Conservation (phyloP, 73 alveolate genomes). For the Paramecium sexaurelia region DNA sequence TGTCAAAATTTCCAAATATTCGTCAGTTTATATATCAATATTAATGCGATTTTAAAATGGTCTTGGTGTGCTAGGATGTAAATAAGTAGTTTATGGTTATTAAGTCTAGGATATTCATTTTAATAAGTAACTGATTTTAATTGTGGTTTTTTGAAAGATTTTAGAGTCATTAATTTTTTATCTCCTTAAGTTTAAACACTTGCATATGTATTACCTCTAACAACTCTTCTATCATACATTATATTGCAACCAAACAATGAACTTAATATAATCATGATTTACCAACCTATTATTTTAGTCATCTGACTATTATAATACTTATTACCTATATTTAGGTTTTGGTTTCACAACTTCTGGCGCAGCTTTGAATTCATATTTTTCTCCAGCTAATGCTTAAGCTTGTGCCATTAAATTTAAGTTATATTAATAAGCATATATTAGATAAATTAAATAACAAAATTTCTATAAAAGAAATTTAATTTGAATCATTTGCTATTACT, state of each 20-base stretch:
- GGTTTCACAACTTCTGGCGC: constrained; percentile 65
- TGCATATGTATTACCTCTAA: constrained; percentile 96
- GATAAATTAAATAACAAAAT: not conserved
- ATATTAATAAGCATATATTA: not conserved
- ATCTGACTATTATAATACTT: constrained; percentile 1
- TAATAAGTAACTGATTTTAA: constrained; percentile 57
- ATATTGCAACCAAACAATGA: constrained; percentile 71
- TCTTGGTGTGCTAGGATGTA: constrained; percentile 71
- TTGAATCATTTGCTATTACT: not conserved
- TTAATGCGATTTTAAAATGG: constrained; percentile 78
- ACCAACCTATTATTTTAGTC: not conserved
- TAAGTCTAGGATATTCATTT: constrained; percentile 28
- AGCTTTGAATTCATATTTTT: constrained; percentile 62
- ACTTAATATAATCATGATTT: not conserved
- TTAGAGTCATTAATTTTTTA: constrained; percentile 67
- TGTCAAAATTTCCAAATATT: constrained; percentile 72
- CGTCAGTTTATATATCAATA: constrained; percentile 75
- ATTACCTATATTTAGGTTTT: constrained; percentile 54
- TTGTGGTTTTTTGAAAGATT: constrained; percentile 53
- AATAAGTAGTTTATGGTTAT: constrained; percentile 51
- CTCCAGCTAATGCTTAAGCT: constrained; percentile 65
- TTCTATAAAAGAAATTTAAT: not conserved
- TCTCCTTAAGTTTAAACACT: constrained; percentile 86
- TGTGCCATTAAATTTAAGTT: not conserved
- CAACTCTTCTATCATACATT: constrained; percentile 91